Conservation (phyloP, 169 alveolate genomes). For the Plasmodium cynomolgi region DNA sequence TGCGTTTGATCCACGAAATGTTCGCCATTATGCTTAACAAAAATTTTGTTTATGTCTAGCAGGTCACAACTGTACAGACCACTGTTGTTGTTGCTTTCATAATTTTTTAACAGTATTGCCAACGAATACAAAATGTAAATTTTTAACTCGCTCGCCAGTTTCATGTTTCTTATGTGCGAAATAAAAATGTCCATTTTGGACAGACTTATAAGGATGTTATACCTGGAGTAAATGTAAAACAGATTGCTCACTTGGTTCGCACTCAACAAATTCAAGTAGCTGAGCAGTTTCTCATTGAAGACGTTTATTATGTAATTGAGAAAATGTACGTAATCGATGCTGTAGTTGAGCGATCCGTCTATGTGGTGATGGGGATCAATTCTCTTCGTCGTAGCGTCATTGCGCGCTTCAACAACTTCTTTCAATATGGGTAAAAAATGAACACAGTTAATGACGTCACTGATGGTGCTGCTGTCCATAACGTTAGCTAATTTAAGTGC, state of each 20-base stretch:
- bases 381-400: background rate
- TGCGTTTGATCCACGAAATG: background rate
- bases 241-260: slow-evolving; percentile 57
- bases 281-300: slow-evolving; percentile 41
- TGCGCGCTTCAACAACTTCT: slow-evolving; percentile 19
- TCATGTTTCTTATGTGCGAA: slow-evolving; percentile 22
- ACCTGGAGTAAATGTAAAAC: slow-evolving; percentile 63
- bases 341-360: slow-evolving; percentile 15
- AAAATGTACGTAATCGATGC: slow-evolving; percentile 24
- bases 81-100: slow-evolving; percentile 28
- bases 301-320: slow-evolving; percentile 49
- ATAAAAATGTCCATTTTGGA: slow-evolving; percentile 39
- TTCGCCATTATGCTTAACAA: slow-evolving; percentile 17
- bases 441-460: slow-evolving; percentile 64
- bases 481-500: slow-evolving; percentile 6
- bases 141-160: slow-evolving; percentile 41
- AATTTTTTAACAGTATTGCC: slow-evolving; percentile 61
- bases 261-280: slow-evolving; percentile 38
- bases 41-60: slow-evolving; percentile 47
- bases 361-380: background rate
- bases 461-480: slow-evolving; percentile 30
- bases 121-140: slow-evolving; percentile 64
- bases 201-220: slow-evolving; percentile 36
- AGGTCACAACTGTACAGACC: slow-evolving; percentile 32
- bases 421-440: slow-evolving; percentile 68